Evolutionary conservation across 2,329 filamentous ascomycete genomes (phyloP).

Genomic region (Celoporthe dispersa): DNA sequence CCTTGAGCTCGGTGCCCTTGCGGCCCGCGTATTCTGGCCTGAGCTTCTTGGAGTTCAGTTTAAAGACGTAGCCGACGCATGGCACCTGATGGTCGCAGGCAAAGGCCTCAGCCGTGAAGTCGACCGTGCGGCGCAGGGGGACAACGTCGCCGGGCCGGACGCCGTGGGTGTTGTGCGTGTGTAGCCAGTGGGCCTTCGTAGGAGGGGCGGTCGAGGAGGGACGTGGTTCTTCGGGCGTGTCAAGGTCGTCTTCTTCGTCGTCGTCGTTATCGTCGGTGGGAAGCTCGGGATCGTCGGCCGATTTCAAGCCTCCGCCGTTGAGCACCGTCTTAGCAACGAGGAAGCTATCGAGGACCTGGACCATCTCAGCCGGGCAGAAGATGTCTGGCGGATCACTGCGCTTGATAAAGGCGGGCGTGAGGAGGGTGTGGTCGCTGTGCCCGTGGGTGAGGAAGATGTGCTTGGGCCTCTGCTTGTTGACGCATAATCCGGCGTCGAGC

Average conservation of each 20-base stretch:
- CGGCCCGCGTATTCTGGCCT: slow-evolving; percentile 43
- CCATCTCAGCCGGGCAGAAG: slow-evolving; percentile 49
- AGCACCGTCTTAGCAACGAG: slow-evolving; percentile 47
- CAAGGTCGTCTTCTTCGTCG: slow-evolving; percentile 30
- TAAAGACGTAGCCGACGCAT: slow-evolving; percentile 53
- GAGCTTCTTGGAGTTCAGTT: slow-evolving; percentile 44
- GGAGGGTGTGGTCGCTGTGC: slow-evolving; percentile 51
- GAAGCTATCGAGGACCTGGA: slow-evolving; percentile 44
- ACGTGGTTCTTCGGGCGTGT: slow-evolving; percentile 15
- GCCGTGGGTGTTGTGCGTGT: slow-evolving; percentile 47
- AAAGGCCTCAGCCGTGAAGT: slow-evolving; percentile 48
- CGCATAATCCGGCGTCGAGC: slow-evolving; percentile 52
- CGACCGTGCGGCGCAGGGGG: slow-evolving; percentile 41
- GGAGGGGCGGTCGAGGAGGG: neutral
- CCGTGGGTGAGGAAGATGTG: slow-evolving; percentile 57
- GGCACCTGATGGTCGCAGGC: slow-evolving; percentile 52
- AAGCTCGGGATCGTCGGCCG: slow-evolving; percentile 30
- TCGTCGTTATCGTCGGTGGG: slow-evolving; percentile 29
- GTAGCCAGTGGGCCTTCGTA: slow-evolving; percentile 33
- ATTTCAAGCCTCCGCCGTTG: slow-evolving; percentile 46
- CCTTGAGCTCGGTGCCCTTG: slow-evolving; percentile 42
- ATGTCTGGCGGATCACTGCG: slow-evolving; percentile 51
- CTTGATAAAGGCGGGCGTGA: slow-evolving; percentile 49
- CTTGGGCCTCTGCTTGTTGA: slow-evolving; percentile 51
- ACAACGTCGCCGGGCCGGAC: slow-evolving; percentile 43